Evolutionary conservation across 768 basidiomycete species (phyloP), one percentile per base, ranked within the genome.

Genomic region (Auricularia sp.): DNA sequence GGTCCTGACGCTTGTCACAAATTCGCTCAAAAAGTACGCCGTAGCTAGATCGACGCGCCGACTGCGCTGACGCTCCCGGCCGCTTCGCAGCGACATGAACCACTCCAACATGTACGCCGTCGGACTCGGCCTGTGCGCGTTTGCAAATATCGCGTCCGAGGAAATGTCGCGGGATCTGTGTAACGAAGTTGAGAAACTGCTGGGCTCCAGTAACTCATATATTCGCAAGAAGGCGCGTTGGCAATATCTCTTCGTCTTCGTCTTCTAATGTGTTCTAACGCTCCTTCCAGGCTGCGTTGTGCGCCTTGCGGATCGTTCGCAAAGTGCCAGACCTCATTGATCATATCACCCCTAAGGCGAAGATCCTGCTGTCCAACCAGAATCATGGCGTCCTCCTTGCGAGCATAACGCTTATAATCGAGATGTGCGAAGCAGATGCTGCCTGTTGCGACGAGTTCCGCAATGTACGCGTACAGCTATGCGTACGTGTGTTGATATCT

Each of bases 21-120:
- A 99, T 74, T 97, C 94, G 36, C 77, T 99, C 70, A 99, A 99
- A 78, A 98, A 98, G 97, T 98, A 74, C 65, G 81, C 77, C 42
- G 51, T 14, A 1, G 7, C 12, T 14, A 7, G 39, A 51, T 36
- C 42, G 51, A 54, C 12, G 60, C 65, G 53, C 53, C 43, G 51
- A 21, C 53, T 44, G n/a, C 36, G 53, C 58, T 73, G 8, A 68
- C 64, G 23, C 16, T 14, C 62, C 44, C 33, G 35, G 18, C 39
- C 8, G 39, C 39, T 4, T 14, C 39, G 29, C 70, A 99, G 96
- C 77, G 97, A 99, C 77, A 92, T 99, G 93, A 98, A 98, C 75
- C 95, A 98, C 74, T 88, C 95, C 1, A 98, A 98, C 76, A 97
- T 97, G 92, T 98, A 98, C 74, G 92, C 91, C 3, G 97, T 98